Evolutionary conservation across 2,329 filamentous ascomycete species (phyloP).

Genomic region (Pseudocercospora fuligena): DNA sequence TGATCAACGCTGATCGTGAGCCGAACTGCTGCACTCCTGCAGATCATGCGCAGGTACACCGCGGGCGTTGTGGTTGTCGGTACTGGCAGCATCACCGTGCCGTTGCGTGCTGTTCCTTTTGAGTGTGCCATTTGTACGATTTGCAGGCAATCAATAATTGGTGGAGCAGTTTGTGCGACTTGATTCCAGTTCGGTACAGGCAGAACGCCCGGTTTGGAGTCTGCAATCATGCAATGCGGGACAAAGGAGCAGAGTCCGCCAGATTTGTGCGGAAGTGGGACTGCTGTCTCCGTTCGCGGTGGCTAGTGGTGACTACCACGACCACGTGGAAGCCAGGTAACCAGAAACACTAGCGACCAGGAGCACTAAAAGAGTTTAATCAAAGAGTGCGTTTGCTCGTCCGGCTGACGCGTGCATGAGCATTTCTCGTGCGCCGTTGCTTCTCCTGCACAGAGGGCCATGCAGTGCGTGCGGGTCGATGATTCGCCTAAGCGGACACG

Average conservation of each 20-base stretch:
- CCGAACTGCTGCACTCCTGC: conserved; percentile 7
- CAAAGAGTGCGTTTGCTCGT: conserved; percentile 4
- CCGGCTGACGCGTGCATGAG: conserved; percentile 2
- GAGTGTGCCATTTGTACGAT: background rate
- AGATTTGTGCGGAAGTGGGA: background rate
- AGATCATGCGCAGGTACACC: conserved; percentile 4
- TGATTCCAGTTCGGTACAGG: background rate
- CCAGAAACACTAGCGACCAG: background rate
- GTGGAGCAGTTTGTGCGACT: background rate
- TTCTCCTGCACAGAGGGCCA: background rate
- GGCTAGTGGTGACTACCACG: background rate
- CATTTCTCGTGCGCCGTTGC: background rate
- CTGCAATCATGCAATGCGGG: background rate
- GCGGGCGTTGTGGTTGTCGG: background rate
- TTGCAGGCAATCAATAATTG: background rate
- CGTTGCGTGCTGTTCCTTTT: background rate
- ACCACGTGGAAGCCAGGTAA: conserved; percentile 5
- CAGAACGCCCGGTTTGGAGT: background rate
- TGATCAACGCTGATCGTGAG: conserved; percentile 5
- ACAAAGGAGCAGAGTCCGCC: background rate
- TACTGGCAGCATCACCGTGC: background rate
- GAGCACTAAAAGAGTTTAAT: background rate
- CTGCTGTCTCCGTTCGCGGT: background rate
- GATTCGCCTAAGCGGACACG: background rate
- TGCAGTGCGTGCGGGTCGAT: background rate